Base-by-base conservation (phyloP, 2,329 filamentous ascomycete species). In the Endoconidiophora laricicola region DNA sequence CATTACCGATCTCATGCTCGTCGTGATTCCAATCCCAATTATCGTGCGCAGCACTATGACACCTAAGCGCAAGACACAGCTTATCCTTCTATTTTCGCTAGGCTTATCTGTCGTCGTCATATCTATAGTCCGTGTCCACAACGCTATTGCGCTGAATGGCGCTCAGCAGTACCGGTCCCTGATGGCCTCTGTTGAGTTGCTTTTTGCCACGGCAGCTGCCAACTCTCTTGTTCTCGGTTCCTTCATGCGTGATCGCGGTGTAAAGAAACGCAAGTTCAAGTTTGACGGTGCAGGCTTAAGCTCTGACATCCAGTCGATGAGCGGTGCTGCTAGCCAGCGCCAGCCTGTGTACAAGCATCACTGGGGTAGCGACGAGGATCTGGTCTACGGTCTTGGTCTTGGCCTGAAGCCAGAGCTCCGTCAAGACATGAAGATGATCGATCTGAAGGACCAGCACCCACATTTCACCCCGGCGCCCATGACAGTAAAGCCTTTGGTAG, bases 181-280 rank as follows among this genome's bases (percentile, higher is more conserved):
- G 1, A 72, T 93, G 56, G 91, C 91, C 3, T 94, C 88, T 0
- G 72, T 93, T 16, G 91, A 98, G 61, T 82, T 96, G 6, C 72
- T 96, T 1, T 88, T 90, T 46, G 88, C 91, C 4, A 85, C 88
- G 0, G 78, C 79, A 0, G 83, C 93, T 0, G 85, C 90, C 10
- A 98, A 96, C 61, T 81, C 83, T 2, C 72, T 98, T 18, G 84
- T 95, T 1, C 75, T 98, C 2, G 90, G 90, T 10, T 94, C 88
- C 0, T 96, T 96, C 60, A 79, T 96, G 24, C 78, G 90, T 12
- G 90, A 96, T 61, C 77, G 86, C 48, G 91, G 91, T 23, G 69
- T 87, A 39, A 96, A 96, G 70, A 94, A 93, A 65, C 73, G 74
- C 51, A 91, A 86, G 60, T 95, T 84, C 66, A 81, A 81, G 65